These are phyloP conservation scores for Funneliformis geosporum DNA, from an alignment of 192 early-diverging fungal genomes.

Conservation along the genomic window DNA sequence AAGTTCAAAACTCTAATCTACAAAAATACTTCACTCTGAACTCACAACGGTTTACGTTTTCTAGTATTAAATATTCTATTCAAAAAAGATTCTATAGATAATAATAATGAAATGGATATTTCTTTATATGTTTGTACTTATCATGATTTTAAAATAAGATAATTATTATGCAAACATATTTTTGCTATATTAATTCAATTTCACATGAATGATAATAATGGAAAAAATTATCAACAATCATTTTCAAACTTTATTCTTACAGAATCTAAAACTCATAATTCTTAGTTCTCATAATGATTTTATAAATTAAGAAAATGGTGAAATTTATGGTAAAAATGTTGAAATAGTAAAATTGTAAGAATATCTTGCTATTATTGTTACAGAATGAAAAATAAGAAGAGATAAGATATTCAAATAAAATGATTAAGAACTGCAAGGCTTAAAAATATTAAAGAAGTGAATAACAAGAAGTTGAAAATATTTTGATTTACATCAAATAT, in stretches of 20 bases:
- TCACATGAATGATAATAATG: background rate
- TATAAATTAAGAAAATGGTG: background rate
- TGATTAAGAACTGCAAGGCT: too few species aligned
- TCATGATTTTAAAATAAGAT: background rate
- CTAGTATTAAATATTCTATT: background rate
- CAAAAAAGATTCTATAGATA: background rate
- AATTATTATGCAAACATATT: background rate
- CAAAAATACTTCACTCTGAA: too few species aligned
- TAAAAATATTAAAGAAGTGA: too few species aligned
- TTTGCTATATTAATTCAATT: background rate
- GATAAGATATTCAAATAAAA: background rate
- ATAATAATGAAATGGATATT: background rate
- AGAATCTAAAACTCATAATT: background rate
- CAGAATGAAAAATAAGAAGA: background rate
- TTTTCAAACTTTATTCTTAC: too few species aligned
- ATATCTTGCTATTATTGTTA: background rate
- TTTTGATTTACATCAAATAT: too few species aligned
- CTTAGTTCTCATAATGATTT: background rate
- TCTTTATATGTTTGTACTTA: background rate
- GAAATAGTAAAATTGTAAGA: background rate
- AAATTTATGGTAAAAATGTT: background rate
- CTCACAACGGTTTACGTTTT: too few species aligned
- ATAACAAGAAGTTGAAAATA: too few species aligned
- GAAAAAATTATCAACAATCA: too few species aligned
- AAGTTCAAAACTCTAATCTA: too few species aligned